Evolutionary conservation across 768 basidiomycete genomes (phyloP).

Genomic region (Mycena chlorophos): DNA sequence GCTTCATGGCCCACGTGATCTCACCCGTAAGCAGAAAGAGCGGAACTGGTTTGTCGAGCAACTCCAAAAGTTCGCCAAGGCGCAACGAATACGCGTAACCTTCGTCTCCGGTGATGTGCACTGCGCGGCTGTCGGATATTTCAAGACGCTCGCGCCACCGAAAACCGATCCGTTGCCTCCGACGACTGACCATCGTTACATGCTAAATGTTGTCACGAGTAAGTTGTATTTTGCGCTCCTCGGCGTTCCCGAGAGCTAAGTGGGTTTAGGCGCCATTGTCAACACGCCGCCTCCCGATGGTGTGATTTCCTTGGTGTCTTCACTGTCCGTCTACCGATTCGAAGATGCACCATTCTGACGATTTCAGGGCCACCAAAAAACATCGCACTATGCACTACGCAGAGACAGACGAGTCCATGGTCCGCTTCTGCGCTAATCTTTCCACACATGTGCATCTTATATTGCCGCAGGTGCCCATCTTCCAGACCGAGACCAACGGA

Average conservation of each 20-base stretch:
- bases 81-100: constrained; percentile 68
- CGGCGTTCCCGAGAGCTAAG: constrained; percentile 4
- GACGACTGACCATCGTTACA: constrained; percentile 73
- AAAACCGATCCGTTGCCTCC: constrained; percentile 51
- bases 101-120: constrained; percentile 95
- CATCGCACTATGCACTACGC: constrained; percentile 84
- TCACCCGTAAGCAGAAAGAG: constrained; percentile 58
- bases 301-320: constrained; percentile 79
- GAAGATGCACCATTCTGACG: not conserved
- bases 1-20: constrained; percentile 1
- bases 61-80: constrained; percentile 69
- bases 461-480: constrained; percentile 64
- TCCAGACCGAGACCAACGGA: constrained; percentile 76
- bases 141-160: constrained; percentile 66
- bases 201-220: constrained; percentile 88
- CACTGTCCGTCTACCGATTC: constrained; percentile 36
- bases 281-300: constrained; percentile 82
- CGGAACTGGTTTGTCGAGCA: constrained; percentile 85
- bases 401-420: constrained; percentile 89
- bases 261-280: constrained; percentile 76
- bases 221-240: constrained; percentile 21
- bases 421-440: constrained; percentile 35
- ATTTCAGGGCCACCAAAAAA: constrained; percentile 55
- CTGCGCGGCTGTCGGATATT: constrained; percentile 77
- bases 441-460: not conserved